Base-by-base conservation (phyloP, 2,329 filamentous ascomycete genomes). In the Ambrosiella cleistominuta region DNA sequence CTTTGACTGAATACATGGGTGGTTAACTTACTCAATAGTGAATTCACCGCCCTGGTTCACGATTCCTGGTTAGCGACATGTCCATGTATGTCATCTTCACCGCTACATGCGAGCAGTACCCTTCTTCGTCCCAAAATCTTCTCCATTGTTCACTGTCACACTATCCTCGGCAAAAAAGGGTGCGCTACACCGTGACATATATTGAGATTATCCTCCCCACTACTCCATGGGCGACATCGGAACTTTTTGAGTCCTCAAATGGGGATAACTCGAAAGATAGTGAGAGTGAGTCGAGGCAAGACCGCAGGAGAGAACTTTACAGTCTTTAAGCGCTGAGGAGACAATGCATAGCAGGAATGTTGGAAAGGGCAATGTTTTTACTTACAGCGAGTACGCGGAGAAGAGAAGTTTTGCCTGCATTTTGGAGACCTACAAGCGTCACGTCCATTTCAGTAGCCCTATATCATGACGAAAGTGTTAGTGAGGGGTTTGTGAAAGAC, bases 391-490 rank as follows among this genome's bases (percentile, higher is more conserved):
- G 78, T 66, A 97, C 91, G 66, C 90, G 81, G 70, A 98, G 76
- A 67, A 98, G 72, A 62, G 91, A 97, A 44, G 93, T 97, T 75
- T 98, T 98, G 67, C 93, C 93, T 61, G 93, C 93, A 74, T 97
- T 97, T 70, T 98, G 93, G 68, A 98, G 75, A 27, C 93, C 93
- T 70, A 98, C 91, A 85, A 98, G 95, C 65, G 93, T 97, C 69
- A 98, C 91, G 73, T 98, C 93, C 90, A 98, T 96, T 76, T 98
- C 93, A 64, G 90, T 95, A 65, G 91, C 89, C 93, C 91, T 96
- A 64, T 62, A 17, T n/a, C 7, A 27, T 27, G 39, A 5, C 6
- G 39, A 42, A 42, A 42, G 6, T 11, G 39, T 42, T 42, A 42
- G 39, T 36, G 19, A 11, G 13, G 2, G 27, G 35, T 35, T n/a